Evolutionary conservation across 176 grass and related monocot genomes (phyloP).

Genomic region (Aegilops bicornis): DNA sequence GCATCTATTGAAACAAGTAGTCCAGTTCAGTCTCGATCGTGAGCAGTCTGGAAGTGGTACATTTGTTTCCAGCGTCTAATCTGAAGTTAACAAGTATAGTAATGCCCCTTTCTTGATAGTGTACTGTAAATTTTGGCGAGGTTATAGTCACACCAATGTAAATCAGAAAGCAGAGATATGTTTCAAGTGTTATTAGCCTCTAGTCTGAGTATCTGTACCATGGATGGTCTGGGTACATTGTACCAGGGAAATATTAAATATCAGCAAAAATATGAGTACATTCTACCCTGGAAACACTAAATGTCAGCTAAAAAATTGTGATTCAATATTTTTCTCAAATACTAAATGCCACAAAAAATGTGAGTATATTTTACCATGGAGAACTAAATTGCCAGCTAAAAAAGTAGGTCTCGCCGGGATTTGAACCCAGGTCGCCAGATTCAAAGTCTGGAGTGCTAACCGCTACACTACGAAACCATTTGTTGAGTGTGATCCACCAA

Average conservation of each 20-base stretch:
- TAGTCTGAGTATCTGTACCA: background rate
- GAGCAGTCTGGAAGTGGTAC: background rate
- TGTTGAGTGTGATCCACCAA: background rate
- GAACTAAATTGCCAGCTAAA: background rate
- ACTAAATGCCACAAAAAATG: background rate
- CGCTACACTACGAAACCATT: constrained; percentile 72
- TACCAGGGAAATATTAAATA: background rate
- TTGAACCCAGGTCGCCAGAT: constrained; percentile 99
- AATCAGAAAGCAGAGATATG: constrained; percentile 32
- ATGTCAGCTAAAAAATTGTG: background rate
- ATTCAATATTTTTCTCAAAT: too few species aligned
- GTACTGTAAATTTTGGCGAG: constrained; percentile 2
- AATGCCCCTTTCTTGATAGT: constrained; percentile 30
- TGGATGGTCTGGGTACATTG: background rate
- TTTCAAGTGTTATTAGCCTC: constrained; percentile 13
- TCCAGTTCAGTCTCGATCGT: background rate
- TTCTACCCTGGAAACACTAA: too few species aligned
- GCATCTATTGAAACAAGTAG: background rate
- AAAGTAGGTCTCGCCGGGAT: constrained; percentile 59
- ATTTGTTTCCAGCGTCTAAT: background rate
- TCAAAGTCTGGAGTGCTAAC: constrained; percentile 99
- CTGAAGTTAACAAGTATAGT: background rate
- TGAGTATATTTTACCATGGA: background rate
- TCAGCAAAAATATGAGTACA: too few species aligned
- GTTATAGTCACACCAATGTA: constrained; percentile 10